A percentile compares a stretch with the other conserved stretches of the same genome.
phyloP scores from a whole-genome alignment of 163 green algal genomes.

The Chlorella variabilis region DNA sequence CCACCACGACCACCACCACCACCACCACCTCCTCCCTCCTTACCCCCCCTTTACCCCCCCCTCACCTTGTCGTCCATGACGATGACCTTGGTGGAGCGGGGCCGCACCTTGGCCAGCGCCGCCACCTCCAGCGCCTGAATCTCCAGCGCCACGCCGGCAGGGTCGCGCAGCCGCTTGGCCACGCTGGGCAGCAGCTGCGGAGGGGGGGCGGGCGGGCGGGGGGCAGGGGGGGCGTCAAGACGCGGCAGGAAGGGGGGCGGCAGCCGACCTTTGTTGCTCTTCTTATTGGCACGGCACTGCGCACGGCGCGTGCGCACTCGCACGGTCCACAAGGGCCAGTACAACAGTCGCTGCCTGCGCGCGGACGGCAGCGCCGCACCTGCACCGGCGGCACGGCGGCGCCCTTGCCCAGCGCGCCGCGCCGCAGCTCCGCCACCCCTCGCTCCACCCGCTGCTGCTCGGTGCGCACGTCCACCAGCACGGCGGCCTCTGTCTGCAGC shows the following conservation, averaged over 20 bases:
- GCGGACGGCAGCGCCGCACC: neutral
- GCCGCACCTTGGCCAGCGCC: constrained; percentile 24
- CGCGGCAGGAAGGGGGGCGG: too few species aligned
- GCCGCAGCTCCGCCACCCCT: constrained; percentile 39
- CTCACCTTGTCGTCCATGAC: constrained; percentile 48
- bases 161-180: constrained; percentile 26
- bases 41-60: neutral
- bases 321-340: too few species aligned
- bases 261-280: too few species aligned
- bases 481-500: constrained; percentile 41
- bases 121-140: constrained; percentile 41
- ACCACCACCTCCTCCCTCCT: too few species aligned
- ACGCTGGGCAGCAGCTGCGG: constrained; percentile 34
- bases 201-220: neutral
- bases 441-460: constrained; percentile 37
- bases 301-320: too few species aligned
- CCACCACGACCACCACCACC: too few species aligned
- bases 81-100: constrained; percentile 40
- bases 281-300: too few species aligned
- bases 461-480: constrained; percentile 48
- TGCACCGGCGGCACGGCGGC: constrained; percentile 35
- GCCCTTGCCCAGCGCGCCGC: constrained; percentile 45
- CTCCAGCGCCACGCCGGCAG: constrained; percentile 29
- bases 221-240: neutral
- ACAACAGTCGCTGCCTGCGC: too few species aligned